Base-by-base conservation (phyloP, 768 basidiomycete species). In the Glaciozyma martinii region DNA sequence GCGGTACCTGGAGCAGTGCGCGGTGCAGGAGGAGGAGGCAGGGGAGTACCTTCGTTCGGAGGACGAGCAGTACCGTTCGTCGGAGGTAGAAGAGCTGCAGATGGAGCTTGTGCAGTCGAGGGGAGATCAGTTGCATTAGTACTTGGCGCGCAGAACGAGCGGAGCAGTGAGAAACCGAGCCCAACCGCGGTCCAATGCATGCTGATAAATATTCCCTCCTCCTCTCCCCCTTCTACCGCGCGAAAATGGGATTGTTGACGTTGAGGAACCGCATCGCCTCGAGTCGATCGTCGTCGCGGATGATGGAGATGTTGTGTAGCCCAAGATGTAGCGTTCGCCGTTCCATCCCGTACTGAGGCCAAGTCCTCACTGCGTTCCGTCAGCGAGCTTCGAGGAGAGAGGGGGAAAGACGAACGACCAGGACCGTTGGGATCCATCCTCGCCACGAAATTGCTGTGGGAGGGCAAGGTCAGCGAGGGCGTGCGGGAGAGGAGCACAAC, bases 291-390 rank as follows among this genome's bases (percentile, higher is more conserved):
- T 52, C 50, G 54, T 70, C 68, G 40, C 21, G 44, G 5, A 61
- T 58, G 42, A 66, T 42, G 19, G 65, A 60, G 27, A 63, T 59
- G 60, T 70, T 70, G 25, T 29, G 54, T 21, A 65, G 62, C 18
- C 30, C 32, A 29, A 70, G 50, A 32, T 70, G 65, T 6, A 66
- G 57, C 12, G 68, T 70, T 25, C 63, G 42, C 3, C 65, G 60
- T 29, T 66, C 65, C 62, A 66, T 66, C 5, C 59, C 52, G 61
- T 66, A 70, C 21, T 70, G 65, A 1, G 68, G 68, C 68, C 68
- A 70, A 21, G 42, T 44, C 7, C 59, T 62, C 0, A 70, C 68
- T 69, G 64, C 25, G 21, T 19, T 5, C n/a, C 16, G 50, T 15
- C 4, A 60, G 37, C 9, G 18, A 5, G 49, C 12, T 13, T n/a